Evolutionary conservation across 1,284 basidiomycete species (phyloP).

Genomic region (Albatrellus sp.): DNA sequence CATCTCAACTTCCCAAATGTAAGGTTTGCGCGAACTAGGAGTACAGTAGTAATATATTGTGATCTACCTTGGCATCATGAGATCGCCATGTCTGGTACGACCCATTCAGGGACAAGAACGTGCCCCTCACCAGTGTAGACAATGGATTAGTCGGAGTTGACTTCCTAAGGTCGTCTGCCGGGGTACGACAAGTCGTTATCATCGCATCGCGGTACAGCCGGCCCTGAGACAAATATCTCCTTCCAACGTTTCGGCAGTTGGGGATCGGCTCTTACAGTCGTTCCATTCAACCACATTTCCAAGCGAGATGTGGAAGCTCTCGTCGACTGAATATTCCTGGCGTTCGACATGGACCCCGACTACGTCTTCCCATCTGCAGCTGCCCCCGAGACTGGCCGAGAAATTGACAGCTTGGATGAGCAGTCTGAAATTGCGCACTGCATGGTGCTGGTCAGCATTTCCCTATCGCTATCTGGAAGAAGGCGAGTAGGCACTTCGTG

Average conservation of each 20-base stretch:
- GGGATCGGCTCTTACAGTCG: conserved; percentile 91
- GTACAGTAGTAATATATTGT: conserved; percentile 91
- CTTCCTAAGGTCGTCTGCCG: conserved; percentile 90
- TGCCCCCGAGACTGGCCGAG: conserved; percentile 95
- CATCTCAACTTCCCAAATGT: conserved; percentile 95
- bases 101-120: conserved; percentile 99
- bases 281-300: conserved; percentile 97
- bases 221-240: conserved; percentile 94
- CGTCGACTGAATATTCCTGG: conserved; percentile 96
- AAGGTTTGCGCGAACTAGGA: conserved; percentile 93
- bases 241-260: conserved; percentile 93
- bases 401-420: conserved; percentile 95
- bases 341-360: conserved; percentile 90
- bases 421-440: conserved; percentile 96
- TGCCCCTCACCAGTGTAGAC: conserved; percentile 93
- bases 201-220: conserved; percentile 95
- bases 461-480: conserved; percentile 99
- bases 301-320: conserved; percentile 96
- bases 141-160: conserved; percentile 97
- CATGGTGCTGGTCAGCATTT: conserved; percentile 91
- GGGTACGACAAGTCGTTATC: conserved; percentile 93
- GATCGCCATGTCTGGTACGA: conserved; percentile 95
- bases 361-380: conserved; percentile 98
- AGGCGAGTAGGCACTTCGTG: conserved; percentile 90
- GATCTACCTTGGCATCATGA: conserved; percentile 92